A percentile compares a stretch with the other conserved stretches of the same genome.
Conservation (phyloP, 169 alveolate species). For the Eimeria praecox region DNA sequence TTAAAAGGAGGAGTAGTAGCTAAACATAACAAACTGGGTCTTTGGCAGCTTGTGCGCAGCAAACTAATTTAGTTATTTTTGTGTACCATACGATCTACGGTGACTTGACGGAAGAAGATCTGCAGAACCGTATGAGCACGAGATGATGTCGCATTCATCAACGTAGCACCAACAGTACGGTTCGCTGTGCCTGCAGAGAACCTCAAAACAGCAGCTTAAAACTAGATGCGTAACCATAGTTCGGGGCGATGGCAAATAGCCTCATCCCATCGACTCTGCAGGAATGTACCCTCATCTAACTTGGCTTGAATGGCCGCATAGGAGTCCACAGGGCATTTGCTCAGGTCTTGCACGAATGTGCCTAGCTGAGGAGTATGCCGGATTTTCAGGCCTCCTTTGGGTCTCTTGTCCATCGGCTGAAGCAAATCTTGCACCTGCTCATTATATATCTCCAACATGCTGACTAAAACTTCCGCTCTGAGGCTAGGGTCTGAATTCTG, state of each 20-base stretch:
- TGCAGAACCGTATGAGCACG: constrained; percentile 96
- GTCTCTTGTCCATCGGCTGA: constrained; percentile 89
- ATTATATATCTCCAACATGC: constrained; percentile 94
- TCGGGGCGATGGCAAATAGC: background rate
- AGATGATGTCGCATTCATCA: constrained; percentile 94
- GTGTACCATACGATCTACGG: constrained; percentile 56
- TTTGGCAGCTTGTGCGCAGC: background rate
- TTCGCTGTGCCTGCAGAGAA: constrained; percentile 79
- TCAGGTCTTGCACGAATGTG: constrained; percentile 82
- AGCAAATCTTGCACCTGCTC: constrained; percentile 95
- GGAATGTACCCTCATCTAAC: constrained; percentile 91
- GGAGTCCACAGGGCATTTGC: constrained; percentile 88
- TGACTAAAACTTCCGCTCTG: constrained; percentile 82
- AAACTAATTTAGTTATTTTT: background rate
- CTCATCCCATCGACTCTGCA: background rate
- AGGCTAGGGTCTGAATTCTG: constrained; percentile 32
- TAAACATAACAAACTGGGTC: background rate
- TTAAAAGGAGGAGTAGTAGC: background rate
- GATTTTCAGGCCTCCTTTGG: constrained; percentile 90
- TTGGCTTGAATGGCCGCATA: constrained; percentile 89
- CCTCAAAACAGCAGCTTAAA: background rate
- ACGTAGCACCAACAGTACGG: constrained; percentile 95
- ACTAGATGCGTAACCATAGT: background rate
- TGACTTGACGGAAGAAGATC: constrained; percentile 90
- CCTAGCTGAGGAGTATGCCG: constrained; percentile 90